Evolutionary conservation across 257 asterid species (phyloP).

Genomic region (Marsdenia floribunda): DNA sequence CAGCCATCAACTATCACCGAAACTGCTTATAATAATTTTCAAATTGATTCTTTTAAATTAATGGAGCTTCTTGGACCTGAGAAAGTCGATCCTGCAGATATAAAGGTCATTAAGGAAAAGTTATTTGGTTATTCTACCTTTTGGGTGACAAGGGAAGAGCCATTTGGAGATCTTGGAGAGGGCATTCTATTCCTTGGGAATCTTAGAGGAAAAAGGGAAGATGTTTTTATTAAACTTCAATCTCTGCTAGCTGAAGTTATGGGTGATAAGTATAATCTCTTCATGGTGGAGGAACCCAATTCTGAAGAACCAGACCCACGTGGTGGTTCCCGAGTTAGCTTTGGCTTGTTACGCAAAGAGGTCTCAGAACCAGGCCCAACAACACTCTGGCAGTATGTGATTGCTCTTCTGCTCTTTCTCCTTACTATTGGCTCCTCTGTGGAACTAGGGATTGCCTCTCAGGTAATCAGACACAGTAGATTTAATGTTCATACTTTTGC

Average conservation of each 20-base stretch:
- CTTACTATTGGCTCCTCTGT: conserved; percentile 87
- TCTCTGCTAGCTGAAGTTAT: conserved; percentile 56
- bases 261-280: conserved; percentile 86
- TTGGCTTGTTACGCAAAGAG: conserved; percentile 85
- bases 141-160: conserved; percentile 91
- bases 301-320: conserved; percentile 88
- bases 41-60: conserved; percentile 82
- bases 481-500: conserved; percentile 6
- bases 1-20: conserved; percentile 57
- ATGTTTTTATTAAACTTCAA: conserved; percentile 76
- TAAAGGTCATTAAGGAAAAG: conserved; percentile 71
- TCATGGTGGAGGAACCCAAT: conserved; percentile 96
- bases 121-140: conserved; percentile 91
- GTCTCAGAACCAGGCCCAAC: conserved; percentile 92
- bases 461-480: conserved; percentile 40
- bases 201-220: conserved; percentile 83
- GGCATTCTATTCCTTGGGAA: conserved; percentile 89
- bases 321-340: conserved; percentile 98
- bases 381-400: conserved; percentile 93
- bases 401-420: conserved; percentile 74
- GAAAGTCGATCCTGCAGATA: conserved; percentile 80
- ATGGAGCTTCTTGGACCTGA: conserved; percentile 96
- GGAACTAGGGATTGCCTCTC: conserved; percentile 90
- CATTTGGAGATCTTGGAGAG: conserved; percentile 87
- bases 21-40: conserved; percentile 64